These are phyloP conservation scores for Sarocladium brachiariae DNA, from an alignment of 2,329 filamentous ascomycete genomes.

Conservation along the genomic window DNA sequence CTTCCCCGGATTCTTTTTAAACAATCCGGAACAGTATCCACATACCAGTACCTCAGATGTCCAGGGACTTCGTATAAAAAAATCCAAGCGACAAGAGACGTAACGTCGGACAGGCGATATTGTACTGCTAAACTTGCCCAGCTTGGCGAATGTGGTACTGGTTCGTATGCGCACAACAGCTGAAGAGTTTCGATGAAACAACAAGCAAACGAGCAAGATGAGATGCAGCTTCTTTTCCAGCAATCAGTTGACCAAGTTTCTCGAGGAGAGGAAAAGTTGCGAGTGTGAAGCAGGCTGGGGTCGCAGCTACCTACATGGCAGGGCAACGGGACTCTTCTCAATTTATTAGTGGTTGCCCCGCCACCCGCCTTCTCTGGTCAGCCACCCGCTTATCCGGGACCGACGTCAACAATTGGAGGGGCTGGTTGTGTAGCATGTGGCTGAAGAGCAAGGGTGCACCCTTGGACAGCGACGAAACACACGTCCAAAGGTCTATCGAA, in stretches of 20 bases:
- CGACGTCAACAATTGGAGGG: slow-evolving; percentile 4
- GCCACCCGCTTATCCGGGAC: slow-evolving; percentile 2
- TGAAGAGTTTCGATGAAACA: no score
- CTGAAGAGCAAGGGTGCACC: neutral
- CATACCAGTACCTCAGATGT: neutral
- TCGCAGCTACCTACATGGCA: slow-evolving; percentile 3
- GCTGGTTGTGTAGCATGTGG: neutral
- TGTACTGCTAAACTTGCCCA: neutral
- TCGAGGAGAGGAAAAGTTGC: neutral
- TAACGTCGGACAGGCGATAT: slow-evolving; percentile 7
- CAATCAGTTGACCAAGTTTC: no score
- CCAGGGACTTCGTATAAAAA: neutral
- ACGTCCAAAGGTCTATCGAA: no score
- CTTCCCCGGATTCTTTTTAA: neutral
- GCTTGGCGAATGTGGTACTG: neutral
- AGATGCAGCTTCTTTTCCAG: no score
- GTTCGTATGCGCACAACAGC: neutral
- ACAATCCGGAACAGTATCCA: neutral
- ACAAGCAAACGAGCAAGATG: no score
- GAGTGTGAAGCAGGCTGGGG: slow-evolving; percentile 5
- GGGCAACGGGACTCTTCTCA: slow-evolving; percentile 10
- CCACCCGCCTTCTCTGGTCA: slow-evolving; percentile 29
- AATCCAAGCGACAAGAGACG: neutral
- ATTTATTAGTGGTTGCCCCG: slow-evolving; percentile 43
- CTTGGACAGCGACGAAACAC: neutral